Evolutionary conservation across 192 early-diverging fungal species (phyloP), one percentile per base, ranked within the genome.

Genomic region (Backusella morwellensis): DNA sequence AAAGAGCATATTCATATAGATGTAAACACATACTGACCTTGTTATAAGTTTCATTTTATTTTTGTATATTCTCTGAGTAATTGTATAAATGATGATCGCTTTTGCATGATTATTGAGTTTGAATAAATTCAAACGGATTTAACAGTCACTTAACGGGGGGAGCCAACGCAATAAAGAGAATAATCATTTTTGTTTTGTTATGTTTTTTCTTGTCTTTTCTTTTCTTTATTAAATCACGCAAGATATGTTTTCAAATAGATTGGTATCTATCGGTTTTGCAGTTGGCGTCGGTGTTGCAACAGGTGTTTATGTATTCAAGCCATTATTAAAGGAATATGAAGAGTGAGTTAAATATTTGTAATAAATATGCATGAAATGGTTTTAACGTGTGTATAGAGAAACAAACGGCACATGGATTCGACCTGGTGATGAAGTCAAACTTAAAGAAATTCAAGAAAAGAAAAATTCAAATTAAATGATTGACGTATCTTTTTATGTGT

Each of bases 241-340:
- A 71, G 5, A 71, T 23, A 77, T 77, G 75, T 70, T 47, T 52
- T 70, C 71, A 72, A 41, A 38, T 15, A 54, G 71, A 56, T 72
- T 73, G 1, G 66, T 75, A 3, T 74, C 77, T 42, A 21, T 78
- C 17, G 36, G 75, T 2, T 8, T 77, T 2, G 77, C 75, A 4
- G 67, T 67, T 56, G 81, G 71, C 9, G 41, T 82, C 23, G 81
- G 77, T 69, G 44, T 82, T 21, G 81, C 50, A 15, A 82, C 81
- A 32, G 81, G 81, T n/a, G 21, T 73, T 23, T 82, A 82, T 70
- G 75, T 82, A 15, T 82, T 78, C 34, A 70, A 79, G 3, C 81
- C 81, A 19, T 71, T 82, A 66, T 71, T 82, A 34, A 67, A 66
- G 36, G 77, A 82, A 76, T 82, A 82, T 56, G 77, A 82, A 76